A percentile compares a stretch with the other conserved stretches of the same genome.
Conservation (phyloP, 306 rosid species). For the Alnus rubra region DNA sequence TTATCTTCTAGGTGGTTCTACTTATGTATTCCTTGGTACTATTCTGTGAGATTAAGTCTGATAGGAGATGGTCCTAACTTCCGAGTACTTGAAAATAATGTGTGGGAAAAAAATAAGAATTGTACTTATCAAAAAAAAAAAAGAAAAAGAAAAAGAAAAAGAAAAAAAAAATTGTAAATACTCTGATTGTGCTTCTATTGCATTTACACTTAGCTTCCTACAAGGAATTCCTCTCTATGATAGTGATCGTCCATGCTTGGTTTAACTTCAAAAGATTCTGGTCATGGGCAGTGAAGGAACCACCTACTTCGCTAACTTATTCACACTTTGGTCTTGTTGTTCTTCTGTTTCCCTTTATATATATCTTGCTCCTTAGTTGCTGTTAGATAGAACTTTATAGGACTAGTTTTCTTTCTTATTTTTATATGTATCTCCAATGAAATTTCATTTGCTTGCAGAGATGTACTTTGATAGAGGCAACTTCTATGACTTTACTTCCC, state of each 20-base stretch:
- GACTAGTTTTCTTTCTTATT: background rate
- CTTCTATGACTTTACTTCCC: constrained; percentile 96
- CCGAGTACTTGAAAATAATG: too few species aligned
- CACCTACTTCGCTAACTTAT: background rate
- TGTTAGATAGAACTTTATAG: background rate
- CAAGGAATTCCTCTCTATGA: too few species aligned
- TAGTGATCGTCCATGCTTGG: background rate
- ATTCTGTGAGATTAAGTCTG: too few species aligned
- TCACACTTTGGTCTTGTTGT: background rate
- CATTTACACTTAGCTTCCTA: too few species aligned
- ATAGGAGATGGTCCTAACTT: too few species aligned
- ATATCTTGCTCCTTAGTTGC: background rate
- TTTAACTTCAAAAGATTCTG: background rate
- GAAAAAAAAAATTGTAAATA: too few species aligned
- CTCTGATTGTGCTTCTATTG: too few species aligned
- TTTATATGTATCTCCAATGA: constrained; percentile 13
- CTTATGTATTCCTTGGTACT: too few species aligned
- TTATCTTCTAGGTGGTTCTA: too few species aligned
- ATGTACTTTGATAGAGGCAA: constrained; percentile 97
- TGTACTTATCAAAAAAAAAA: too few species aligned
- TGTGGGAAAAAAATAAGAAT: too few species aligned
- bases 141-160: too few species aligned
- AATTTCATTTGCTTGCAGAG: constrained; percentile 60
- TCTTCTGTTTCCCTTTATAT: background rate
- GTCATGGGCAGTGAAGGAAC: background rate